These are phyloP conservation scores for Gossypium gossypioides DNA, from an alignment of 441 rosid genomes.

Conservation along the genomic window DNA sequence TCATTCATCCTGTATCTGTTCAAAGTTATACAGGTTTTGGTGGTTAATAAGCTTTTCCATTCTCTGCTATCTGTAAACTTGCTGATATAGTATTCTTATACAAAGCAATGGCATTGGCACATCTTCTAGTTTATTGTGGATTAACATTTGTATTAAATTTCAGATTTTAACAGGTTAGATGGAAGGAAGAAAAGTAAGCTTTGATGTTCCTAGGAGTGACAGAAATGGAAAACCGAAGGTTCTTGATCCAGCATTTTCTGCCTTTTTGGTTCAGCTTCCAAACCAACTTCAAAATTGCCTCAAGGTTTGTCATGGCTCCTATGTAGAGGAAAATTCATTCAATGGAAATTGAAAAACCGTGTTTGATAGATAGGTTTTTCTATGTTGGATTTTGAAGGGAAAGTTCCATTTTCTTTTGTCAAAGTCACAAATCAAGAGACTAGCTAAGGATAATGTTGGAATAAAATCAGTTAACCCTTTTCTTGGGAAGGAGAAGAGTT, in stretches of 20 bases:
- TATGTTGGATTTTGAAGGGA: constrained; percentile 13
- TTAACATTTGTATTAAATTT: constrained; percentile 9
- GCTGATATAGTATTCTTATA: background rate
- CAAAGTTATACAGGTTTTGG: background rate
- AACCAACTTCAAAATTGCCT: constrained; percentile 40
- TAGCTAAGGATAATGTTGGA: constrained; percentile 20
- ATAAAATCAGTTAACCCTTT: constrained; percentile 15
- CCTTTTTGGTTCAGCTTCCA: constrained; percentile 42
- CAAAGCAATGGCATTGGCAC: background rate
- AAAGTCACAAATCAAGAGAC: constrained; percentile 36
- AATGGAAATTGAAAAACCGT: background rate
- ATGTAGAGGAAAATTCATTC: background rate
- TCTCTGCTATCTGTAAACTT: background rate
- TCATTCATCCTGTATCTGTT: background rate
- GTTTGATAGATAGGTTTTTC: background rate
- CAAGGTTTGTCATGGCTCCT: constrained; percentile 34
- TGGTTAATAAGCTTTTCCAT: background rate
- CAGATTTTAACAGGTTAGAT: constrained; percentile 29
- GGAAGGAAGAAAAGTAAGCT: constrained; percentile 15
- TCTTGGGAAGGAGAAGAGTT: constrained; percentile 21
- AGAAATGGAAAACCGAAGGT: constrained; percentile 30
- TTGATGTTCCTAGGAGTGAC: constrained; percentile 18
- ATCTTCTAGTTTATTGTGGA: background rate
- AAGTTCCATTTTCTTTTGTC: background rate
- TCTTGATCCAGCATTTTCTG: constrained; percentile 48